Evolutionary conservation across 2,329 filamentous ascomycete species (phyloP), one percentile per base, ranked within the genome.

Genomic region (Ophiocordyceps polyrhachis-furcata): DNA sequence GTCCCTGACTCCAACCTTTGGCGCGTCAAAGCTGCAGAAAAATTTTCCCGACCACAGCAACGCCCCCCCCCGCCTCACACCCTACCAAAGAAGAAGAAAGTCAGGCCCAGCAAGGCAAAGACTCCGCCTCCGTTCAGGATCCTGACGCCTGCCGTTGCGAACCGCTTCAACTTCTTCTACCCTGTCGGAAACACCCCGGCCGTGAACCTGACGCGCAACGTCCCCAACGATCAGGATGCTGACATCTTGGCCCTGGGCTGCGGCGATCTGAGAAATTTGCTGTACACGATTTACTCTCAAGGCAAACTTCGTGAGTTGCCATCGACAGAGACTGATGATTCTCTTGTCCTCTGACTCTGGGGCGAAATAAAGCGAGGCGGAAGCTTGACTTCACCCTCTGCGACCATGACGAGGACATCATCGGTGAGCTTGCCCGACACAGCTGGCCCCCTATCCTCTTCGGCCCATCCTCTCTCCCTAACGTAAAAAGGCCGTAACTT

Each of bases 341-440:
- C 3, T 25, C 5, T n/a, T 23, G 13, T 44, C 9, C 3, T 20
- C 19, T 62, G 42, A 63, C 46, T 25, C 25, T 12, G 1, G 7
- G 11, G 2, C 9, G 25, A 28, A 28, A 2, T 14, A 1, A 12
- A 67, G 62, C 60, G 9, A 40, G 49, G 25, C 55, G 69, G 40
- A 64, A 63, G 37, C 55, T 76, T 5, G 71, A 75, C 49, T 58
- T 78, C 40, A 79, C 75, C 2, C 73, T 66, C 46, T 77, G 73
- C 53, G 73, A 79, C 52, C 49, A 62, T 41, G 62, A 74, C 25
- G 56, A 65, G 13, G 64, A 62, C 17, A 61, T 74, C 43, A 59
- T 75, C 43, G 71, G 73, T 73, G 51, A 44, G 62, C 28, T 15
- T 15, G 35, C 11, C 31, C 31, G 31, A 32, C 31, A n/a, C 31